These are phyloP conservation scores for Naganishia antarctica DNA, from an alignment of 768 basidiomycete species.

Conservation along the genomic window DNA sequence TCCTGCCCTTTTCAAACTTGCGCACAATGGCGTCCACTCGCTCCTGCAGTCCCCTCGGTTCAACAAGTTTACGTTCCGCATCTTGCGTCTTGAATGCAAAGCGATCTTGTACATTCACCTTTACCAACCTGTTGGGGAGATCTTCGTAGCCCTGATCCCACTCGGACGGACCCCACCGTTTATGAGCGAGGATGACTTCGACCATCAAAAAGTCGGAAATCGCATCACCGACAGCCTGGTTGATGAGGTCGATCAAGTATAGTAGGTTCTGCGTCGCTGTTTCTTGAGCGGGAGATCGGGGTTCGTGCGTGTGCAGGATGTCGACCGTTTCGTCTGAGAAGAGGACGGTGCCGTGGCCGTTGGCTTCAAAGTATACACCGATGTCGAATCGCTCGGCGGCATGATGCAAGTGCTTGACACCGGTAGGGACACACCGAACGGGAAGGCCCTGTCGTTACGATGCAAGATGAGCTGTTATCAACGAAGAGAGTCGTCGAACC, in stretches of 20 bases:
- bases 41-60: slow-evolving; percentile 70
- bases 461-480: too few species aligned
- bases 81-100: slow-evolving; percentile 82
- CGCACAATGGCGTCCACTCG: slow-evolving; percentile 75
- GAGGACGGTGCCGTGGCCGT: slow-evolving; percentile 94
- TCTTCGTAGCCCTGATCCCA: slow-evolving; percentile 94
- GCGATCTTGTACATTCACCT: slow-evolving; percentile 79
- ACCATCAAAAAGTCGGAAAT: slow-evolving; percentile 93
- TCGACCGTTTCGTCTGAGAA: slow-evolving; percentile 75
- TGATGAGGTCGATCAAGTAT: slow-evolving; percentile 78
- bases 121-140: slow-evolving; percentile 88
- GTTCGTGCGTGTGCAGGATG: slow-evolving; percentile 60
- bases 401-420: slow-evolving; percentile 96
- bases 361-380: slow-evolving; percentile 99
- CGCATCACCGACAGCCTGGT: slow-evolving; percentile 97
- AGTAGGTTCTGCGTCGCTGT: slow-evolving; percentile 71
- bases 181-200: slow-evolving; percentile 83
- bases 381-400: slow-evolving; percentile 89
- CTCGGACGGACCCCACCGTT: slow-evolving; percentile 69
- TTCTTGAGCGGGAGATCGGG: slow-evolving; percentile 75
- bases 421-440: slow-evolving; percentile 89
- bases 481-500: not conserved
- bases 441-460: slow-evolving; percentile 64
- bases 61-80: slow-evolving; percentile 82
- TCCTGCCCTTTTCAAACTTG: slow-evolving; percentile 74